Base-by-base conservation (phyloP, 2,329 filamentous ascomycete genomes). In the Exophiala xenobiotica region DNA sequence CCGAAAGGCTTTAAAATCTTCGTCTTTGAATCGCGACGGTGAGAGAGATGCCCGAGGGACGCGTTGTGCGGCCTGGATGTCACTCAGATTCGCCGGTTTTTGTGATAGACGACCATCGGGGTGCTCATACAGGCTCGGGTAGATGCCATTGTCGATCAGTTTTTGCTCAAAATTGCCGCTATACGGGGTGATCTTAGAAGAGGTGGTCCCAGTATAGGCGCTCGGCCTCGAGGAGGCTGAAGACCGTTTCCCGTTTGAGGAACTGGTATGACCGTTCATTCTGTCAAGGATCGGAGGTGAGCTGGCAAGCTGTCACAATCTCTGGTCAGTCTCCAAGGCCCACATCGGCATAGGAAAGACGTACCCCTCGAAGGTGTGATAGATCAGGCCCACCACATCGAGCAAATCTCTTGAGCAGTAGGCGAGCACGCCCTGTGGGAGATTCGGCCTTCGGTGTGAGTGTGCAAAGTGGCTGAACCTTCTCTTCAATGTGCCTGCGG, bases 111-210 rank as follows among this genome's bases (percentile, higher is more conserved):
- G 43, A 11, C 59, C 61, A 59, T 64, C 53, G 1, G 51, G 58
- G 41, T 63, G 62, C 41, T 57, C 57, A 35, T 64, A 63, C 20
- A 47, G 59, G 24, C 56, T 20, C 24, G 65, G 56, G 44, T 69
- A 67, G 31, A 73, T 56, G 12, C 49, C 49, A 54, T 65, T 37
- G 48, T 74, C 66, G 46, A 67, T 65, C 37, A 74, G 56, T 43
- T 70, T 63, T 47, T 69, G 65, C 46, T 70, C 62, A 59, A 73
- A 74, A 46, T 55, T 49, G 11, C 44, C 29, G 37, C 40, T 49
- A 29, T 58, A 53, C 8, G 48, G 46, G 6, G 37, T 45, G 7
- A 26, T 48, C 24, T 52, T 53, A 6, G n/a, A 7, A 16, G 31
- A 37, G 16, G 27, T 35, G 26, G 49, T 49, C 24, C 16, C 46